These are phyloP conservation scores for Cyclotella atomus DNA, from an alignment of 108 stramenopile genomes.

Conservation along the genomic window DNA sequence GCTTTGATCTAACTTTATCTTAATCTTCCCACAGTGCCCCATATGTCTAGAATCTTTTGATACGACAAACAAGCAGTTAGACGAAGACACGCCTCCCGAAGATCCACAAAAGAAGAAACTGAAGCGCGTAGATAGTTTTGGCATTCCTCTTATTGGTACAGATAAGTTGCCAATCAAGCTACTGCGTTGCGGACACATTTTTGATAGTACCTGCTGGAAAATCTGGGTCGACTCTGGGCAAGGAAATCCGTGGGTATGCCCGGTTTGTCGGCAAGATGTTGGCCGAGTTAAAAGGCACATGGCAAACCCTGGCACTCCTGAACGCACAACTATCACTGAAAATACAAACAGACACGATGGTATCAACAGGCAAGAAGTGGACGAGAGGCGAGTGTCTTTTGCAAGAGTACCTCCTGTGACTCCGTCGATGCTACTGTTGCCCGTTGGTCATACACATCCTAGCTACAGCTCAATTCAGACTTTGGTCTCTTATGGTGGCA, in stretches of 20 bases:
- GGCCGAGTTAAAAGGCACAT: conserved; percentile 35
- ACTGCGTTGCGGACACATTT: conserved; percentile 89
- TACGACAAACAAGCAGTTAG: conserved; percentile 8
- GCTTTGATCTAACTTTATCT: neutral
- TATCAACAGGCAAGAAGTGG: neutral
- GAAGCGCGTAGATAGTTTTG: conserved; percentile 70
- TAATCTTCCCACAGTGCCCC: conserved; percentile 52
- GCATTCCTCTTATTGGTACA: conserved; percentile 68
- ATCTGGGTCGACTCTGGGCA: conserved; percentile 77
- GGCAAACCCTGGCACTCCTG: neutral
- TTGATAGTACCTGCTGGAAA: conserved; percentile 88
- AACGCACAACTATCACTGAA: conserved; percentile 4
- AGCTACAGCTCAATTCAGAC: conserved; percentile 18
- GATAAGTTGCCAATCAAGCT: conserved; percentile 76
- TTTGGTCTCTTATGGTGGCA: neutral
- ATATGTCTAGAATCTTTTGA: conserved; percentile 84
- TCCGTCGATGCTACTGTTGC: conserved; percentile 20
- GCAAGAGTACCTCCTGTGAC: conserved; percentile 12
- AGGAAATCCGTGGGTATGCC: conserved; percentile 83
- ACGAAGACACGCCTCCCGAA: conserved; percentile 9
- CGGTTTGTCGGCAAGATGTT: conserved; percentile 84
- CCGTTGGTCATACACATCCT: conserved; percentile 16
- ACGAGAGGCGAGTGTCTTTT: conserved; percentile 10
- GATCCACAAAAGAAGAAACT: conserved; percentile 22
- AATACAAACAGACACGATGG: neutral